phyloP scores from a whole-genome alignment of 2,329 filamentous ascomycete species.

The Aphanoascus verrucosus region DNA sequence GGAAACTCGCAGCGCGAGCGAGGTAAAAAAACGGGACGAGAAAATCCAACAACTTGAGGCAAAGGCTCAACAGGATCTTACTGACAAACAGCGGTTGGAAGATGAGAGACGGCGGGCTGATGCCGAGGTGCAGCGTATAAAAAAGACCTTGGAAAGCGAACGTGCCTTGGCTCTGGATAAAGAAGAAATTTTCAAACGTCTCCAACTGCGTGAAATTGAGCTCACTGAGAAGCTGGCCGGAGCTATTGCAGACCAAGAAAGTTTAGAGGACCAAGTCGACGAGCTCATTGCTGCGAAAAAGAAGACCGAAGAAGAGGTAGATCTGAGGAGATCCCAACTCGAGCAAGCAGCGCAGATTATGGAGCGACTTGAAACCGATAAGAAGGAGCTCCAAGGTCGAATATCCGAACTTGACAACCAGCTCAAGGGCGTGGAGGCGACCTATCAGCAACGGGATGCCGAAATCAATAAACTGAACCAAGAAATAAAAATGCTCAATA shows the following conservation, averaged over 20 bases:
- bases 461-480: conserved; percentile 67
- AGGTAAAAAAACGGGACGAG: conserved; percentile 90
- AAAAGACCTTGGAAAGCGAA: conserved; percentile 91
- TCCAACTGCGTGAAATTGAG: conserved; percentile 83
- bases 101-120: conserved; percentile 84
- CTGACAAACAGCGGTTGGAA: conserved; percentile 68
- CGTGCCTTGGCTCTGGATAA: conserved; percentile 92
- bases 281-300: conserved; percentile 81
- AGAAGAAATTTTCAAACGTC: conserved; percentile 96
- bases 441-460: conserved; percentile 61
- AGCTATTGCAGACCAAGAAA: conserved; percentile 87
- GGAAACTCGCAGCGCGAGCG: conserved; percentile 77
- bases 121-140: conserved; percentile 74
- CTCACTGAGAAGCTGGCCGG: conserved; percentile 86
- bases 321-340: conserved; percentile 66
- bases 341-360: conserved; percentile 89
- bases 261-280: conserved; percentile 86
- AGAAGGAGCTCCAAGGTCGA: conserved; percentile 58
- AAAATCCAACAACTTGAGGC: conserved; percentile 80
- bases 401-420: conserved; percentile 60
- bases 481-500: conserved; percentile 84
- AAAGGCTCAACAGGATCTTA: conserved; percentile 66
- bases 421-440: conserved; percentile 58
- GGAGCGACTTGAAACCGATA: conserved; percentile 73
- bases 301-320: conserved; percentile 72